Base-by-base conservation (phyloP, 257 asterid genomes). In the Coffea canephora region DNA sequence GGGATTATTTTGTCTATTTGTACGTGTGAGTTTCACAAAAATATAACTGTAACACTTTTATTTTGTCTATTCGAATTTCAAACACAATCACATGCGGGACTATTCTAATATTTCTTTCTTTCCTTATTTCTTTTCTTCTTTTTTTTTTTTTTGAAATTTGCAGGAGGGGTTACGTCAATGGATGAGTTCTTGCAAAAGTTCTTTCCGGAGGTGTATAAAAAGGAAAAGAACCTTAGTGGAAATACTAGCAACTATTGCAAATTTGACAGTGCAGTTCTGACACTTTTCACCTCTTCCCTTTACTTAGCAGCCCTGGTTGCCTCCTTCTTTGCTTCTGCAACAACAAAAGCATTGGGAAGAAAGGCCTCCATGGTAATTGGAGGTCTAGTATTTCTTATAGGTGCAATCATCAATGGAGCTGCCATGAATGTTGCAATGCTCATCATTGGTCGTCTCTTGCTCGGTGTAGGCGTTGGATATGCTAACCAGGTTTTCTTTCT, bases 111-210 rank as follows among this genome's bases (percentile, higher is more conserved):
- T 19, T 7, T 31, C 27, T 64, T n/a, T 18, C 45, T 19, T 3
- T 25, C 45, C 3, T 21, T 7, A n/a, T 25, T 19, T 54, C 34
- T 10, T 4, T 39, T 39, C 43, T 39, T 39, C 43, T 0, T 39
- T 39, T 39, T 39, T 39, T 39, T 39, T n/a, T n/a, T n/a, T n/a
- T n/a, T n/a, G n/a, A 50, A 59, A 59, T 64, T 27, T 76, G 81
- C 84, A 88, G 95, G 96, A 43, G 96, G 94, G 27, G 96, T 91
- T 1, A 91, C 94, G 45, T 88, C 96, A 4, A 91, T 91, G 96
- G 89, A 88, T 57, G 92, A 88, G 74, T 91, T 91, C 82, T 78
- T 91, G 80, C 1, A 34, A 39, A 87, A 84, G 61, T 91, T 91
- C 86, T 91, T 91, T 77, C 92, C 94, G 0, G 21, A 48, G 0